A percentile compares a stretch with the other conserved stretches of the same genome.
These are phyloP conservation scores for Teunomyces pallodes DNA, from an alignment of 805 yeast species.

Conservation along the genomic window DNA sequence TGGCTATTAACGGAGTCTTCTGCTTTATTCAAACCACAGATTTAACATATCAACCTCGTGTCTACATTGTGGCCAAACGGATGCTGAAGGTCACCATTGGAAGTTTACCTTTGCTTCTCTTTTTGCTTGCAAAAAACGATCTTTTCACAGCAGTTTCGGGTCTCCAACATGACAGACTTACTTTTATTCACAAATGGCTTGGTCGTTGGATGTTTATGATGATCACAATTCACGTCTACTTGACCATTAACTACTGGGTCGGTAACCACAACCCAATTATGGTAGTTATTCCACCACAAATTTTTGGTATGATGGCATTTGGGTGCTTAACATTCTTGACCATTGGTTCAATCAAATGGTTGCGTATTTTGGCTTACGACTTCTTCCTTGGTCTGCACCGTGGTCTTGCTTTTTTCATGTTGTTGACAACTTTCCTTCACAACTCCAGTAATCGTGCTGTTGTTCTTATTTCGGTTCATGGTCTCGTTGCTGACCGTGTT, in stretches of 20 bases:
- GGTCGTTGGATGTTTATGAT: constrained; percentile 38
- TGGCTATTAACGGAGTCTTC: constrained; percentile 29
- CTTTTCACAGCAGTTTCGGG: constrained; percentile 40
- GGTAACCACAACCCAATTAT: constrained; percentile 33
- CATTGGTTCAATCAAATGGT: constrained; percentile 32
- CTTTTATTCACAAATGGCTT: constrained; percentile 44
- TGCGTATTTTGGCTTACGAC: constrained; percentile 42
- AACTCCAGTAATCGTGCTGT: constrained; percentile 31
- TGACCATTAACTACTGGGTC: constrained; percentile 41
- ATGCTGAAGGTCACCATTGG: constrained; percentile 40
- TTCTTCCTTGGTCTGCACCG: constrained; percentile 45
- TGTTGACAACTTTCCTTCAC: constrained; percentile 42
- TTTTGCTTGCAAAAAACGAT: constrained; percentile 41
- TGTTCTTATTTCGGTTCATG: constrained; percentile 41
- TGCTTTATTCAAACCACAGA: constrained; percentile 33
- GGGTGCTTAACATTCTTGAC: constrained; percentile 34
- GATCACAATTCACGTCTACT: constrained; percentile 34
- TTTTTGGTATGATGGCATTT: constrained; percentile 49
- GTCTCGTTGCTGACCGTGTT: constrained; percentile 41
- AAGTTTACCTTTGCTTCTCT: constrained; percentile 35
- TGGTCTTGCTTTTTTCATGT: constrained; percentile 39
- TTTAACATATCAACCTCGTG: constrained; percentile 36
- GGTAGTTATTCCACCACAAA: constrained; percentile 47
- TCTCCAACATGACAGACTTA: constrained; percentile 37
- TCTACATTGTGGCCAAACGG: constrained; percentile 43